Percentiles rank a stretch among this genome's conserved stretches.
phyloP scores from a whole-genome alignment of 2,329 filamentous ascomycete genomes.

The Trichophyton benhamiae region DNA sequence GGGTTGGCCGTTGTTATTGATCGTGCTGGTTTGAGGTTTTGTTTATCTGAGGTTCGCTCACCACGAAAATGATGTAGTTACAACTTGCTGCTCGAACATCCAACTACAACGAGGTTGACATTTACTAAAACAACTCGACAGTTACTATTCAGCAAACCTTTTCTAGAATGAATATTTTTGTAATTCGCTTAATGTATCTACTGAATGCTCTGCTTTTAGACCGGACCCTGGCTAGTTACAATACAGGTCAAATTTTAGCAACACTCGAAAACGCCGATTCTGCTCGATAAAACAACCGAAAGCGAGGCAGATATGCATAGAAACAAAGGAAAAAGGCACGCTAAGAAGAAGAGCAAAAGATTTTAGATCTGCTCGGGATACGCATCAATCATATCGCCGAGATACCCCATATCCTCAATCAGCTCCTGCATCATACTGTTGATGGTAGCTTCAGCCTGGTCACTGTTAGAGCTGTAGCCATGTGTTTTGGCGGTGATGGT shows the following conservation, averaged over 20 bases:
- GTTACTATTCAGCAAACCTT: no score
- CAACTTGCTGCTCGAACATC: no score
- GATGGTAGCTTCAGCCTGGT: slow-evolving; percentile 3
- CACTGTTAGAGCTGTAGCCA: background rate
- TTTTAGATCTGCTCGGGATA: background rate
- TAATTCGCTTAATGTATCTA: background rate
- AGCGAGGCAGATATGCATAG: background rate
- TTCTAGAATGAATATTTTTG: background rate
- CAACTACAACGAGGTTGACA: no score
- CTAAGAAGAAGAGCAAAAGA: background rate
- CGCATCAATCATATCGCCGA: slow-evolving; percentile 34
- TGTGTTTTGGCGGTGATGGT: background rate
- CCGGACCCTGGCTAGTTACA: background rate
- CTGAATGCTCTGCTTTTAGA: background rate
- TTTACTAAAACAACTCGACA: no score
- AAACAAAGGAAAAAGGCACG: background rate
- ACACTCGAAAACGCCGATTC: background rate
- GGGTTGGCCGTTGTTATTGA: background rate
- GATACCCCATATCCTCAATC: slow-evolving; percentile 41
- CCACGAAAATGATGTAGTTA: no score
- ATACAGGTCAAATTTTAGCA: background rate
- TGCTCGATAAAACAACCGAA: background rate
- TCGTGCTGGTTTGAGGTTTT: background rate
- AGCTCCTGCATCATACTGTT: slow-evolving; percentile 34
- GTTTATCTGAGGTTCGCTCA: background rate